Base-by-base conservation (phyloP, 2,329 filamentous ascomycete species). In the Truncatella angustata region DNA sequence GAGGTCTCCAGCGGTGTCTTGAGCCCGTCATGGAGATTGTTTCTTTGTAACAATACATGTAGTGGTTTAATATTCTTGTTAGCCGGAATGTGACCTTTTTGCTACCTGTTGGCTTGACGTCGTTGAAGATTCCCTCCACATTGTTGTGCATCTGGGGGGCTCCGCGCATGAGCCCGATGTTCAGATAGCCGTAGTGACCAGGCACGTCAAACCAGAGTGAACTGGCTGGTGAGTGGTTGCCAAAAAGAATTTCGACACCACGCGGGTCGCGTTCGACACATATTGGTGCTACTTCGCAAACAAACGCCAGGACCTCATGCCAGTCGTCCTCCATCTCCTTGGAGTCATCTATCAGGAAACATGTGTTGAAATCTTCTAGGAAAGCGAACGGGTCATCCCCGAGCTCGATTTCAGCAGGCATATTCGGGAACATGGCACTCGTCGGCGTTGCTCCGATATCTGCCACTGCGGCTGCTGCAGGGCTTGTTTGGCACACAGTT, bases 301-400 rank as follows among this genome's bases (percentile, higher is more conserved):
- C 74, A 2, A 87, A 84, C 39, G 75, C 71, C 18, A 74, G 71
- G 0, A 86, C 85, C 63, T 90, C 84, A 21, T 71, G 69, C 88
- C 88, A 91, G 28, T 78, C 78, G 20, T 70, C 62, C 6, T 74
- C 72, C 88, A 91, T 91, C 54, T 80, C 85, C 16, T 80, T 82
- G 28, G 82, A 86, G 67, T 91, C 87, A 63, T 91, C 87, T 63
- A 91, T 88, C 0, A 91, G 69, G 63, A 91, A 85, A n/a, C 86
- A 70, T 2, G 87, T 91, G 65, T 91, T 85, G 65, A 90, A 90
- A 47, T 75, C 73, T 35, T 65, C 63, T 4, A 91, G 82, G 61
- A 88, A 88, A 0, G 78, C 72, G 62, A 85, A 90, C 2, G 77
- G 79, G 52, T 86, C 80, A 56, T 86, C 80, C 3, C 49, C 42